Conservation (phyloP, 2,329 filamentous ascomycete genomes). For the Penicillium sp. region DNA sequence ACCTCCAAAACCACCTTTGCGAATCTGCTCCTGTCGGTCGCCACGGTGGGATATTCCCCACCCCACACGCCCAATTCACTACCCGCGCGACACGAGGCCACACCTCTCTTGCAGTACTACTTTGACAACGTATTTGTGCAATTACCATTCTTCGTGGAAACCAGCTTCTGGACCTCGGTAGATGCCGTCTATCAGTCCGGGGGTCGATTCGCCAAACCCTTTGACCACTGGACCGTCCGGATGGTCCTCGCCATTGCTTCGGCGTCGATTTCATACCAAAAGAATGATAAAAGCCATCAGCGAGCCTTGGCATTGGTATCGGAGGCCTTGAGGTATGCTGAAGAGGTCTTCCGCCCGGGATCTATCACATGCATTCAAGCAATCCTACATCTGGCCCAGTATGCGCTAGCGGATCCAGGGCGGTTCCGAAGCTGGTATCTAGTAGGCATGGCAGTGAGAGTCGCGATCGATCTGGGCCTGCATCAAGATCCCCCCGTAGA, state of each 20-base stretch:
- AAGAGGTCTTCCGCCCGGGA: slow-evolving; percentile 82
- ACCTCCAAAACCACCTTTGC: slow-evolving; percentile 91
- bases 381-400: slow-evolving; percentile 81
- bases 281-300: slow-evolving; percentile 65
- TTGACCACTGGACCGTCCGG: slow-evolving; percentile 84
- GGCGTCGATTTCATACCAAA: slow-evolving; percentile 69
- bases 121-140: slow-evolving; percentile 79
- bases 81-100: slow-evolving; percentile 71
- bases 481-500: slow-evolving; percentile 86
- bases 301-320: slow-evolving; percentile 64
- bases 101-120: slow-evolving; percentile 77
- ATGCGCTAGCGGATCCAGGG: slow-evolving; percentile 84
- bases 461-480: slow-evolving; percentile 84
- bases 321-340: slow-evolving; percentile 74
- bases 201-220: slow-evolving; percentile 61
- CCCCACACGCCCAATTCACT: slow-evolving; percentile 62
- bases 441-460: slow-evolving; percentile 85
- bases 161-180: slow-evolving; percentile 73
- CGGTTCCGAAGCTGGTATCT: slow-evolving; percentile 95
- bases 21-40: slow-evolving; percentile 81
- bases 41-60: slow-evolving; percentile 72
- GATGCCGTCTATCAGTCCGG: slow-evolving; percentile 79
- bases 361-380: slow-evolving; percentile 86
- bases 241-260: slow-evolving; percentile 87
- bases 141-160: slow-evolving; percentile 81